phyloP scores from a whole-genome alignment of 2,329 filamentous ascomycete species.

The Beauveria rudraprayagi region DNA sequence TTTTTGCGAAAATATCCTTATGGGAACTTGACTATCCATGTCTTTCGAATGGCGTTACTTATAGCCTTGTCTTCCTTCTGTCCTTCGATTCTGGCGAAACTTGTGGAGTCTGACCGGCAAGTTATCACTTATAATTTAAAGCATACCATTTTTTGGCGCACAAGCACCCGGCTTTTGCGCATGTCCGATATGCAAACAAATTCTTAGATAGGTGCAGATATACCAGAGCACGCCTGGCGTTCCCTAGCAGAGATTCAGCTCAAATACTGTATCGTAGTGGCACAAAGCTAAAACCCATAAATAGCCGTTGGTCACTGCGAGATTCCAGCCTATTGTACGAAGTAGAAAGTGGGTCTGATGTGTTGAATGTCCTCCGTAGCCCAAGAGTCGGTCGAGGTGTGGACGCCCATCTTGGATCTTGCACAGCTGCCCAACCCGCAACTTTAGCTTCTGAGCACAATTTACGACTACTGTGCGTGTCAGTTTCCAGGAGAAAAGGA shows the following conservation, averaged over 20 bases:
- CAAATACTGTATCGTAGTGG: not conserved
- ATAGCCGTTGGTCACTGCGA: not conserved
- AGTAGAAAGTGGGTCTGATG: conserved; percentile 4
- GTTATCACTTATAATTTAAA: not conserved
- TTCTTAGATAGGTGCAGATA: too few relatives aligned
- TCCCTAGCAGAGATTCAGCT: too few relatives aligned
- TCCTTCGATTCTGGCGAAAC: not conserved
- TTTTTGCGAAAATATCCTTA: not conserved
- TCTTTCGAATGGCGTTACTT: not conserved
- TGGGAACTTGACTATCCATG: not conserved
- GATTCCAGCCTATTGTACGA: not conserved
- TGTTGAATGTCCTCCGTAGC: not conserved
- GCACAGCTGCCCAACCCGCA: not conserved
- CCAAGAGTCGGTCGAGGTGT: not conserved
- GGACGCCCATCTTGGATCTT: not conserved
- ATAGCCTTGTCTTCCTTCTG: not conserved
- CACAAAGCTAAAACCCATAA: not conserved
- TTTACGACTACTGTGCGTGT: not conserved
- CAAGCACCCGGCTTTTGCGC: not conserved
- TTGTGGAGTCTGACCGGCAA: not conserved
- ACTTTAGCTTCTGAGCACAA: not conserved
- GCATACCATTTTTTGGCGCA: not conserved
- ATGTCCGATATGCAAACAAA: too few relatives aligned
- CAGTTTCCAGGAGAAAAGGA: not conserved
- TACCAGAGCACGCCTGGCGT: too few relatives aligned